A percentile compares a stretch with the other conserved stretches of the same genome.
Evolutionary conservation across 2,329 filamentous ascomycete species (phyloP).

Genomic region (Lecanicillium sp.): DNA sequence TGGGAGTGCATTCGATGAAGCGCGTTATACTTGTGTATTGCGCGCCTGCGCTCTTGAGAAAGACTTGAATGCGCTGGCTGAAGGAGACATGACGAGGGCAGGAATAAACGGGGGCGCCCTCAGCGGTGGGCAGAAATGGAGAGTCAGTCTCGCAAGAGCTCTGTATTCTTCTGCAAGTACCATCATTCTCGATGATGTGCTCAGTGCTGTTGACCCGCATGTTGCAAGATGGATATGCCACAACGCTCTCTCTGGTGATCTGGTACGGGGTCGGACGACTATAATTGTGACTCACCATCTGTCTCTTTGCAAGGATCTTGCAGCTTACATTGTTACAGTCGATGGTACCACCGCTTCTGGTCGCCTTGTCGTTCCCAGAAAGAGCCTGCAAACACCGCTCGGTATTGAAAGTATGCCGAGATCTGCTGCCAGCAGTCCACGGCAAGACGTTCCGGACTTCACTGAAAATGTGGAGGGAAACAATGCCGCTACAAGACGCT

Average conservation of each 20-base stretch:
- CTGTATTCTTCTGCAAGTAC: constrained; percentile 66
- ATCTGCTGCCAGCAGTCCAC: background rate
- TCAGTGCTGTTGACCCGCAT: constrained; percentile 68
- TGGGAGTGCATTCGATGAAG: constrained; percentile 56
- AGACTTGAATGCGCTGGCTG: constrained; percentile 62
- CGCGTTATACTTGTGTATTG: constrained; percentile 59
- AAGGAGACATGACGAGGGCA: constrained; percentile 67
- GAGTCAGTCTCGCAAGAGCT: constrained; percentile 65
- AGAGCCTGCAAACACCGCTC: background rate
- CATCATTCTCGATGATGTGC: constrained; percentile 68
- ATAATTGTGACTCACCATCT: constrained; percentile 16
- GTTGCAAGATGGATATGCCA: constrained; percentile 14
- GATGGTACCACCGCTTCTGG: constrained; percentile 5
- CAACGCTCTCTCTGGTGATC: constrained; percentile 8
- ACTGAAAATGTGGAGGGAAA: background rate
- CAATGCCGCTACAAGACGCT: background rate
- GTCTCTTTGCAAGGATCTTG: constrained; percentile 1
- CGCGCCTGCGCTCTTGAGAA: constrained; percentile 62
- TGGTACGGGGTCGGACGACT: constrained; percentile 13
- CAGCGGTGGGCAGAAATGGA: constrained; percentile 69
- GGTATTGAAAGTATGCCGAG: background rate
- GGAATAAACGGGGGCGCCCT: constrained; percentile 72
- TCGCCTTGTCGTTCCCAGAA: background rate
- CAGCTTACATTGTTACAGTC: constrained; percentile 10
- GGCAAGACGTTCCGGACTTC: background rate